Evolutionary conservation across 768 basidiomycete genomes (phyloP), one percentile per base, ranked within the genome.

Genomic region (Pisolithus tinctorius): DNA sequence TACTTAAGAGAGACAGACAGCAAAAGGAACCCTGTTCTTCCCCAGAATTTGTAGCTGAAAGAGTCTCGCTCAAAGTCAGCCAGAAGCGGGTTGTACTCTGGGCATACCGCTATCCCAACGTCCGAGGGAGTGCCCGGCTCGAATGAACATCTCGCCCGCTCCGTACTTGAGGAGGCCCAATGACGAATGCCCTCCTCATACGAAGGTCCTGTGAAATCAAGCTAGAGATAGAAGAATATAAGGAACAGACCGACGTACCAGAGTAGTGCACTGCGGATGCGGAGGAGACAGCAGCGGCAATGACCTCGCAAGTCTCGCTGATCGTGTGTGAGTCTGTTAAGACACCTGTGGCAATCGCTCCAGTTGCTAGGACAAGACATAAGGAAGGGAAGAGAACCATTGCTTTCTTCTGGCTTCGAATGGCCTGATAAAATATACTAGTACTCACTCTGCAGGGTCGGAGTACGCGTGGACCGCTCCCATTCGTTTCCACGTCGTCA

Each of bases 121-220:
- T 86, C 83, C 5, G 71, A 68, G 0, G 74, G 65, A 1, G 72
- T 78, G 9, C 76, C 79, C 2, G 82, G 82, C 55, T 83, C 78
- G 8, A 85, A 81, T 9, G 76, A 74, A 58, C 82, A 85, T 2
- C 70, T 63, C 0, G 82, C 59, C 1, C 48, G 1, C 49, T 80
- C 71, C 0, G 69, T 59, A 55, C 77, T 81, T 4, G 80, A 79
- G 23, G 63, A 62, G 0, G 77, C 74, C 77, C 77, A 83, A 52
- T 83, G 80, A 2, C 55, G 45, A 20, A 78, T 71, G 52, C 76
- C 80, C 13, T 66, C 59, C 0, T 36, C 34, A 50, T 80, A 84
- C 17, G 62, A 40, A 4, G 17, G 9, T 9, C 45, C 45, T 47
- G 20, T 25, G 10, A 3, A 55, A 8, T 6, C 55, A 55, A n/a